These are phyloP conservation scores for Rhizophagus clarus DNA, from an alignment of 192 early-diverging fungal genomes.

Conservation along the genomic window DNA sequence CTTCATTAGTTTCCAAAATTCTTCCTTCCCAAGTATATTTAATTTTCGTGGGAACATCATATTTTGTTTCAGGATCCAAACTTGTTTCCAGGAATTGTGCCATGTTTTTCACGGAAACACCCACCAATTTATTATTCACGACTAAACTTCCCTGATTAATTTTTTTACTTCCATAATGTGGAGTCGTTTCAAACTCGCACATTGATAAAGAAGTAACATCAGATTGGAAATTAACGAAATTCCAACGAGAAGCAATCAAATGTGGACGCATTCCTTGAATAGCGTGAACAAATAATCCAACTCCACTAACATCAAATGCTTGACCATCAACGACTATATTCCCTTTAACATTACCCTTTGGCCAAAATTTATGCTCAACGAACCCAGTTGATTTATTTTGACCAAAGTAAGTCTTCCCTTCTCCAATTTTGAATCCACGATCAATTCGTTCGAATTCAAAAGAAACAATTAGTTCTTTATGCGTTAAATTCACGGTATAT, in stretches of 20 bases:
- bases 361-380: slow-evolving; percentile 84
- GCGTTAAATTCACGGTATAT: slow-evolving; percentile 57
- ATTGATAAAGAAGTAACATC: slow-evolving; percentile 62
- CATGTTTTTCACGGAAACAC: slow-evolving; percentile 76
- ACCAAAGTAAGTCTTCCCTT: slow-evolving; percentile 78
- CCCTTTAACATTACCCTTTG: slow-evolving; percentile 70
- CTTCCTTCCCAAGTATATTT: slow-evolving; percentile 80
- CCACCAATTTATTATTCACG: slow-evolving; percentile 63
- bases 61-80: slow-evolving; percentile 81
- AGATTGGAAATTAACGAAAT: slow-evolving; percentile 78
- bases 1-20: slow-evolving; percentile 67
- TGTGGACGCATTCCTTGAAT: slow-evolving; percentile 87
- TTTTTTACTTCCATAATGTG: slow-evolving; percentile 64
- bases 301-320: slow-evolving; percentile 67
- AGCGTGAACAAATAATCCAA: slow-evolving; percentile 81
- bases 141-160: slow-evolving; percentile 78
- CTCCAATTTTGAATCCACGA: slow-evolving; percentile 80
- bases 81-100: slow-evolving; percentile 64
- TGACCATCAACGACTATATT: slow-evolving; percentile 73
- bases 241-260: slow-evolving; percentile 81
- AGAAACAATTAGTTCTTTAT: slow-evolving; percentile 65
- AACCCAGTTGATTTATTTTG: slow-evolving; percentile 54
- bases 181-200: slow-evolving; percentile 81
- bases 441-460: slow-evolving; percentile 70
- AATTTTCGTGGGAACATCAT: slow-evolving; percentile 74